Base-by-base conservation (phyloP, 1,139 yeast genomes). In the Geotrichum europaeum region DNA sequence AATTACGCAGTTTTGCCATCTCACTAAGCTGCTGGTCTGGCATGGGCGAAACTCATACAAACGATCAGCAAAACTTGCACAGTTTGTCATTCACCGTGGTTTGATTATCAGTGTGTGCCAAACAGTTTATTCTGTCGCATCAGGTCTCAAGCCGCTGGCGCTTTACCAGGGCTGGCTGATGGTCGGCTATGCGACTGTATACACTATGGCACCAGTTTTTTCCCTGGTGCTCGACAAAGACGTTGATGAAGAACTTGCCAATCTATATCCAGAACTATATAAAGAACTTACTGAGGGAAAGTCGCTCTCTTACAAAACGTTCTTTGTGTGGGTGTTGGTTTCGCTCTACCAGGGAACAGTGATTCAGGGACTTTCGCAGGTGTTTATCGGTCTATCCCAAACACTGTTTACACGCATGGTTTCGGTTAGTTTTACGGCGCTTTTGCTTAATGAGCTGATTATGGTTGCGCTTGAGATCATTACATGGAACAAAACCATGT, bases 181-280 rank as follows among this genome's bases (percentile, higher is more conserved):
- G 97, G 99, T 95, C 52, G 99, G 99, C 0, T 95, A 94, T 74
- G 96, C 99, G 0, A 95, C 99, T 0, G 80, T 90, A 57, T 95
- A 94, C 73, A 95, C 99, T 0, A 95, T 95, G 99, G 94, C 95
- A 57, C 99, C 99, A 0, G 99, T 95, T 1, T 95, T 95, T 70
- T 89, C 97, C 0, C 77, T 95, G 64, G 96, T 96, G 0, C 79
- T 90, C 59, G 99, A 95, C 72, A 84, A 86, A 63, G 99, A 95
- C 73, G 91, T 95, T 59, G 94, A 87, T 68, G 97, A 92, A 72
- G 87, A 86, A 60, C 81, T 94, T 65, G 96, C 97, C 1, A 85
- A 87, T 64, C 78, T 92, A 62, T 95, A 94, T 72, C 99, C 99
- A 0, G 99, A 95, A 72, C 80, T 95, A 54, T 95, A 95, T 77